phyloP scores from a whole-genome alignment of 192 early-diverging fungal species.

The Phycomyces blakesleeanus region DNA sequence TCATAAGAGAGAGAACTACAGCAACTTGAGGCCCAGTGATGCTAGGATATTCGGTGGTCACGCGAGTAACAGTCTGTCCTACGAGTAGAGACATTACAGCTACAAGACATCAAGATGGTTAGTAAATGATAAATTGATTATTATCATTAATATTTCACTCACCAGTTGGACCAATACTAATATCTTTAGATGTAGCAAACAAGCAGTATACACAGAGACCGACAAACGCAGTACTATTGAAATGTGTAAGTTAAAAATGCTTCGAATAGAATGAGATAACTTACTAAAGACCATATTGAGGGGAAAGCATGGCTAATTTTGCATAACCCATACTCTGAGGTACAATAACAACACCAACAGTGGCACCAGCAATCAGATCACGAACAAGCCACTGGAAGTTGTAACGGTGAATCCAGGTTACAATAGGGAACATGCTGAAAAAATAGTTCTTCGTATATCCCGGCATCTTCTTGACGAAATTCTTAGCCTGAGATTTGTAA shows the following conservation, averaged over 20 bases:
- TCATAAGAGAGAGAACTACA: slow-evolving; percentile 65
- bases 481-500: slow-evolving; percentile 15
- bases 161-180: slow-evolving; percentile 62
- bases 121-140: background rate
- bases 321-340: slow-evolving; percentile 76
- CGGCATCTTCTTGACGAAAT: slow-evolving; percentile 21
- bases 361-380: slow-evolving; percentile 69
- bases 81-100: slow-evolving; percentile 77
- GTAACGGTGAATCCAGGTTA: slow-evolving; percentile 37
- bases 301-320: slow-evolving; percentile 62
- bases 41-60: slow-evolving; percentile 18
- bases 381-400: slow-evolving; percentile 46
- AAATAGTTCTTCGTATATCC: slow-evolving; percentile 20
- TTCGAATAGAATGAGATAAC: background rate
- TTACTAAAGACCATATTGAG: slow-evolving; percentile 79
- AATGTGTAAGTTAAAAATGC: background rate
- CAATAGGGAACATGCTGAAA: slow-evolving; percentile 30
- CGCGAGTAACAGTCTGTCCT: slow-evolving; percentile 59
- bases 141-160: background rate
- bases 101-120: background rate
- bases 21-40: slow-evolving; percentile 51
- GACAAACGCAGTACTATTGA: slow-evolving; percentile 53
- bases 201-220: slow-evolving; percentile 54
- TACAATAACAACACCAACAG: slow-evolving; percentile 71
- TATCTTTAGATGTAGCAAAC: slow-evolving; percentile 77